phyloP scores from a whole-genome alignment of 2,329 filamentous ascomycete species.

The Alternaria ethzedia region DNA sequence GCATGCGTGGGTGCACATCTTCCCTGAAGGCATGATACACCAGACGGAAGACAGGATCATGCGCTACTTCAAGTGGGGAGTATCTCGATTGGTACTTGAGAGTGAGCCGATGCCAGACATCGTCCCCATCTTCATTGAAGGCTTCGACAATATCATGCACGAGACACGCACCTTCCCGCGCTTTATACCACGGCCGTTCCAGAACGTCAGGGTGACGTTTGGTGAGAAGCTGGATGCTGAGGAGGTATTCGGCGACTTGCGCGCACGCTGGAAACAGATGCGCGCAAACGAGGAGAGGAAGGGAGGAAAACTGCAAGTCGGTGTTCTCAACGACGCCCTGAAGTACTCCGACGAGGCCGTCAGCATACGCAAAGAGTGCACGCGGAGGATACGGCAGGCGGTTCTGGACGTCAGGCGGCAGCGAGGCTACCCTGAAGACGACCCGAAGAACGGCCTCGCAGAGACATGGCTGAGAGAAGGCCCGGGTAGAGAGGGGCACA shows the following conservation, averaged over 20 bases:
- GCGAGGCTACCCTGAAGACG: constrained; percentile 78
- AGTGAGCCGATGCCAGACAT: constrained; percentile 85
- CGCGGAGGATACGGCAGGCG: constrained; percentile 76
- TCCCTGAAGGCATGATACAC: constrained; percentile 93
- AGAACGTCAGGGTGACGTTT: constrained; percentile 75
- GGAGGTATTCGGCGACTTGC: constrained; percentile 76
- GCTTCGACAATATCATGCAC: constrained; percentile 85
- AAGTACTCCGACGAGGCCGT: constrained; percentile 77
- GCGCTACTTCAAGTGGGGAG: constrained; percentile 98
- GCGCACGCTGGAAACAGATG: constrained; percentile 75
- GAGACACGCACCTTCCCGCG: constrained; percentile 81
- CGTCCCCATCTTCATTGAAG: constrained; percentile 93
- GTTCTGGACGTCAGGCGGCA: constrained; percentile 77
- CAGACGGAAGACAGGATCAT: constrained; percentile 80
- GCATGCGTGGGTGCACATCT: constrained; percentile 90
- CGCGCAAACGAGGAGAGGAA: constrained; percentile 59
- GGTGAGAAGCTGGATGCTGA: constrained; percentile 79
- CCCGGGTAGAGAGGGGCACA: constrained; percentile 60
- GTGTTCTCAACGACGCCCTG: constrained; percentile 69
- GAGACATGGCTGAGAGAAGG: constrained; percentile 78
- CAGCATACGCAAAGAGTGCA: constrained; percentile 79
- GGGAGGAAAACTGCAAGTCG: constrained; percentile 55
- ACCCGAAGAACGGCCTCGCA: constrained; percentile 75
- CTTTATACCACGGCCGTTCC: constrained; percentile 77
- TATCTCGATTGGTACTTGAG: constrained; percentile 90